phyloP scores from a whole-genome alignment of 116 monocot genomes.

The Zostera marina region DNA sequence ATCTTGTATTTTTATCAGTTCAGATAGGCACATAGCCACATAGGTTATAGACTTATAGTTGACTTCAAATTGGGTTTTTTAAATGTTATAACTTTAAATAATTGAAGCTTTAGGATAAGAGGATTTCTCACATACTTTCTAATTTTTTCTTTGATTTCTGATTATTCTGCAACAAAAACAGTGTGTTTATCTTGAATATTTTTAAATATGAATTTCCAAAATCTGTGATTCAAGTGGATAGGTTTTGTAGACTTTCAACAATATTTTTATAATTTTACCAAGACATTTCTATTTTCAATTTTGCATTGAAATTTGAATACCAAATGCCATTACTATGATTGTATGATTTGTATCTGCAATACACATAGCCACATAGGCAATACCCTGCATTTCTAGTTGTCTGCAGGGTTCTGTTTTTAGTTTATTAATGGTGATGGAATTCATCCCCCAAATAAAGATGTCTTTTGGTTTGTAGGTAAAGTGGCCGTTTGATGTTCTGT shows the following conservation, averaged over 20 bases:
- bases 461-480: slow-evolving; percentile 94
- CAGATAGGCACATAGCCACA: too few relatives aligned
- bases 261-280: neutral
- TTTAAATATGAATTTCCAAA: too few relatives aligned
- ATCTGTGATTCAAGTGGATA: neutral
- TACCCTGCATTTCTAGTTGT: slow-evolving; percentile 5
- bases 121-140: too few relatives aligned
- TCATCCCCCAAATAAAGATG: slow-evolving; percentile 70
- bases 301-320: neutral
- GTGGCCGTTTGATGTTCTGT: slow-evolving; percentile 67
- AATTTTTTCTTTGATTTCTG: too few relatives aligned
- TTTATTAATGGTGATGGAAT: slow-evolving; percentile 54
- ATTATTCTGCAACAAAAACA: too few relatives aligned
- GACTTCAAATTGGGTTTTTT: too few relatives aligned
- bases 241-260: neutral
- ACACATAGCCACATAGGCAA: neutral
- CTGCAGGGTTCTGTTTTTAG: slow-evolving; percentile 42
- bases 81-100: too few relatives aligned
- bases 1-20: too few relatives aligned
- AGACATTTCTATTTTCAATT: neutral
- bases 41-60: too few relatives aligned
- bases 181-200: too few relatives aligned
- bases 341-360: neutral
- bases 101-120: too few relatives aligned
- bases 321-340: neutral